Conservation (phyloP, 305 asterid genomes). For the Fraxinus dipetala region DNA sequence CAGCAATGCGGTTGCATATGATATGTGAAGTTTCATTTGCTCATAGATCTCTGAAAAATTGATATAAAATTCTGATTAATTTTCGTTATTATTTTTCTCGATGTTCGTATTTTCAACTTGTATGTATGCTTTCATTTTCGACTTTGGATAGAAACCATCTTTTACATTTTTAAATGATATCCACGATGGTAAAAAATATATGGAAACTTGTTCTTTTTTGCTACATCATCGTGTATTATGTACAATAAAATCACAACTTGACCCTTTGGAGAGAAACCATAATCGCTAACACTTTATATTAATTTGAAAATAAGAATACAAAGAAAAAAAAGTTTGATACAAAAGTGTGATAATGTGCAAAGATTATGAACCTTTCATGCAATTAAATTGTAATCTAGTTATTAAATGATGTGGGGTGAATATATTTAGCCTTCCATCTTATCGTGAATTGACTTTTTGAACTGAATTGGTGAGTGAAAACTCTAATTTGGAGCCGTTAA, state of each 20-base stretch:
- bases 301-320: neutral
- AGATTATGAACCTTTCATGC: neutral
- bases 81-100: neutral
- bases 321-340: neutral
- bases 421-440: neutral
- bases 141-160: neutral
- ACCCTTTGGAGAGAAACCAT: neutral
- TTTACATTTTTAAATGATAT: neutral
- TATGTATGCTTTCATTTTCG: neutral
- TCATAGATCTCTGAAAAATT: neutral
- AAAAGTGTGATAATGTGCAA: neutral
- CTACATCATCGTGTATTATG: neutral
- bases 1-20: neutral
- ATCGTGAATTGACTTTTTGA: neutral
- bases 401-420: neutral
- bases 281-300: no score
- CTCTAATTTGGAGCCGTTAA: neutral
- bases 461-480: neutral
- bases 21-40: neutral
- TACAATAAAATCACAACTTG: neutral
- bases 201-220: no score
- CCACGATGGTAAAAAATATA: neutral
- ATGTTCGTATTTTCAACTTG: neutral
- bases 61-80: neutral
- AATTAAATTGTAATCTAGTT: neutral